Conservation (phyloP, 495 filamentous ascomycete genomes). For the Penicillium odoratum region DNA sequence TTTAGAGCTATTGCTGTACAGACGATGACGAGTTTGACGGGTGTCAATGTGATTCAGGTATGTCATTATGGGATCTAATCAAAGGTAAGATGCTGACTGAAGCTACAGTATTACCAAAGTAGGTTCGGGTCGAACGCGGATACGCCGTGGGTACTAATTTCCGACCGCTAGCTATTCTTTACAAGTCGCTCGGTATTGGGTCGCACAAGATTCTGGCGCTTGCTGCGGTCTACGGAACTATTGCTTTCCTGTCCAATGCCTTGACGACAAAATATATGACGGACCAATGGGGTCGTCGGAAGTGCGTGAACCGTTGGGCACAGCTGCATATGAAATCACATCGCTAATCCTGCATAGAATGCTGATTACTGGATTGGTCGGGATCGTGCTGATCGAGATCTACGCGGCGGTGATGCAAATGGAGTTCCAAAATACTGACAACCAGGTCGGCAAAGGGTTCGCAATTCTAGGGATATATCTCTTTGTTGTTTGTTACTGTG, state of each 20-base stretch:
- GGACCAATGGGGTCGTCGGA: conserved; percentile 61
- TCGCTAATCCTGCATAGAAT: conserved; percentile 35
- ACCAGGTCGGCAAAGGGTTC: conserved; percentile 59
- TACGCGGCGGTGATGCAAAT: conserved; percentile 61
- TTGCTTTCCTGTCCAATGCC: conserved; percentile 53
- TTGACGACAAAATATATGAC: conserved; percentile 55
- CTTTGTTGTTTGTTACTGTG: conserved; percentile 57
- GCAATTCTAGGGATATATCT: conserved; percentile 61
- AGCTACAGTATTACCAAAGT: conserved; percentile 54
- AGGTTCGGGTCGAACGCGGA: conserved; percentile 9
- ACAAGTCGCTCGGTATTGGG: conserved; percentile 56
- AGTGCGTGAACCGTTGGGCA: conserved; percentile 31
- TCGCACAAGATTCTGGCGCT: conserved; percentile 53
- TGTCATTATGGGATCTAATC: conserved; percentile 2
- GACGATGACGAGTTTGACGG: conserved; percentile 59
- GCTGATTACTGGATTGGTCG: conserved; percentile 51
- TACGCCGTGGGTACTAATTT: conserved; percentile 6
- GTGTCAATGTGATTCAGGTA: conserved; percentile 57
- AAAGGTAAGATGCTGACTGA: conserved; percentile 7
- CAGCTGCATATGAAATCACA: not conserved
- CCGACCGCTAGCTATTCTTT: conserved; percentile 43
- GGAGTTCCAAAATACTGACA: conserved; percentile 55
- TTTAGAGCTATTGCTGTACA: conserved; percentile 55
- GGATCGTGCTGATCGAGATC: conserved; percentile 56
- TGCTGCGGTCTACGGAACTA: conserved; percentile 56